phyloP scores from a whole-genome alignment of 257 asterid genomes.

The Penstemon davidsonii region DNA sequence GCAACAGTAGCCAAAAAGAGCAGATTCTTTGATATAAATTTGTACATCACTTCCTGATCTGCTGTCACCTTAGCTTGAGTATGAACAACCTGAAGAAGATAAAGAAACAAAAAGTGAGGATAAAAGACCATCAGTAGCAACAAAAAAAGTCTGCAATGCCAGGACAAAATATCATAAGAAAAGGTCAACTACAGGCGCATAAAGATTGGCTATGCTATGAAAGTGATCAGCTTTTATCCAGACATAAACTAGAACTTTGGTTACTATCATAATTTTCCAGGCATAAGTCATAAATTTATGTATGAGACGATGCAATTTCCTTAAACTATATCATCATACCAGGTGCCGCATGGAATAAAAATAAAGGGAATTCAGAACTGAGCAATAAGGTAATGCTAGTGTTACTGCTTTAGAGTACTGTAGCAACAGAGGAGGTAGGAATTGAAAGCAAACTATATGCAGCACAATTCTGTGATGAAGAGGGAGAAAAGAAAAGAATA shows the following conservation, averaged over 20 bases:
- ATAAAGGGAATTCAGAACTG: constrained; percentile 20
- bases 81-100: constrained; percentile 75
- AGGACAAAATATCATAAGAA: not conserved
- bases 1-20: constrained; percentile 86
- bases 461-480: constrained; percentile 4
- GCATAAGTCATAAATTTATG: not conserved
- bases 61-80: constrained; percentile 90
- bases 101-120: constrained; percentile 18
- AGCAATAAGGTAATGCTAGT: constrained; percentile 8
- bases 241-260: not conserved
- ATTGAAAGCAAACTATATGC: not conserved
- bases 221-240: not conserved
- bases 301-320: not conserved
- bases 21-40: constrained; percentile 81
- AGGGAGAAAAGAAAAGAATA: constrained; percentile 22
- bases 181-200: constrained; percentile 7
- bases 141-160: constrained; percentile 21
- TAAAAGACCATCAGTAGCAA: constrained; percentile 18
- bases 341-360: constrained; percentile 10
- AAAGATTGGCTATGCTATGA: not conserved
- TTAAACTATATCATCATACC: constrained; percentile 1
- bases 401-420: constrained; percentile 17
- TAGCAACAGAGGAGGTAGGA: not conserved
- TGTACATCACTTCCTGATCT: constrained; percentile 96
- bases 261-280: not conserved